phyloP scores from a whole-genome alignment of 495 filamentous ascomycete species.

The Lichenothelia convexa region DNA sequence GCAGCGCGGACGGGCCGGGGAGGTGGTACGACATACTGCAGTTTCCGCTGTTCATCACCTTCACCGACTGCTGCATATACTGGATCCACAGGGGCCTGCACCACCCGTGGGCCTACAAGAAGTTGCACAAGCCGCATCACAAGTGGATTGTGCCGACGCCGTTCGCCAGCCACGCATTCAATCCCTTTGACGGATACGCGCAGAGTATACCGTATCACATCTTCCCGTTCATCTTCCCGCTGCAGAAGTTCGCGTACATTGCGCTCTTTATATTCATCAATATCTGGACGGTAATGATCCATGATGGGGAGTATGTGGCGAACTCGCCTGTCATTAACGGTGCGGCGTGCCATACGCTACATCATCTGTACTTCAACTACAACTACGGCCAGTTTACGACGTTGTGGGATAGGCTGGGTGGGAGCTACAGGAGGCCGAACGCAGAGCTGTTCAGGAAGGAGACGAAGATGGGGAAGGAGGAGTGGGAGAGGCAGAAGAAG shows the following conservation, averaged over 20 bases:
- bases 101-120: constrained; percentile 67
- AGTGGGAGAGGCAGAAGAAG: constrained; percentile 63
- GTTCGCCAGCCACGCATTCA: constrained; percentile 83
- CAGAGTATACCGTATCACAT: constrained; percentile 87
- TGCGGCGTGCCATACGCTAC: constrained; percentile 90
- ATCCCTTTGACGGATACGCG: constrained; percentile 84
- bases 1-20: constrained; percentile 49
- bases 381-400: constrained; percentile 97
- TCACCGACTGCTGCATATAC: constrained; percentile 91
- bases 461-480: constrained; percentile 65
- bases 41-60: constrained; percentile 79
- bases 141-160: constrained; percentile 99
- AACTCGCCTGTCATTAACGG: constrained; percentile 83
- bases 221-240: constrained; percentile 82
- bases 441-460: constrained; percentile 73
- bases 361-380: constrained; percentile 97
- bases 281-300: constrained; percentile 94
- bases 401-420: constrained; percentile 79
- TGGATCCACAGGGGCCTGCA: constrained; percentile 86
- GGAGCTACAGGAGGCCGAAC: constrained; percentile 78
- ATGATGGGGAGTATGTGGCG: constrained; percentile 89
- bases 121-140: constrained; percentile 91
- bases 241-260: constrained; percentile 81
- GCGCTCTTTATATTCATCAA: constrained; percentile 83
- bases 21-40: constrained; percentile 64